Base-by-base conservation (phyloP, 1,139 yeast species). In the Yamadazyma mexicana region DNA sequence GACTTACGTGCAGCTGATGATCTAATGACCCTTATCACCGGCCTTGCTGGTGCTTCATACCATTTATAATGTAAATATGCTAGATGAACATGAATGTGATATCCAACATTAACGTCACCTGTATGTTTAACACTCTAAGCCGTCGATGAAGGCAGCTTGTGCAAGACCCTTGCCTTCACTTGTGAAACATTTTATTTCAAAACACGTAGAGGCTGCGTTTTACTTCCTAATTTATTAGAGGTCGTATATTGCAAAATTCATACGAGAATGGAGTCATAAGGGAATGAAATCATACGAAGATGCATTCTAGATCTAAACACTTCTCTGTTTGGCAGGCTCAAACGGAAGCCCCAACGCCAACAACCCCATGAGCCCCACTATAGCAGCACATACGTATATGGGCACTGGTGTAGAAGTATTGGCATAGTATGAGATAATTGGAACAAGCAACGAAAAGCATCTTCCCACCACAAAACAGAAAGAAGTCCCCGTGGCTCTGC, bases 311-410 rank as follows among this genome's bases (percentile, higher is more conserved):
- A 7, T 12, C 35, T 45, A 49, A 9, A 55, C 59, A 29, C 51
- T 52, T 41, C 58, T 45, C 33, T 53, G 48, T 36, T 52, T 54
- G 22, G 49, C 40, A 27, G 81, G 80, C 49, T 76, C 81, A 47
- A 63, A 76, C 3, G 81, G 81, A 39, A 76, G 59, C 34, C 61
- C 50, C 32, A 67, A 48, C 1, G 79, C 69, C 15, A 73, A 44
- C 12, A 72, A 34, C 1, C 75, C 76, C 36, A 73, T 55, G 9
- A 56, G 55, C 4, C 78, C 77, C 45, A 73, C 70, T 43, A 71
- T 58, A 0, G 77, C 79, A 17, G 82, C 84, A 58, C 79, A 70
- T 11, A 77, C 77, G 71, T 77, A 78, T 38, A 79, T 73, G 2
- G 83, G 82, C 25, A 70, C 72, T 9, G 71, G 42, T 5, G 79